Evolutionary conservation across 306 rosid species (phyloP), one percentile per base, ranked within the genome.

Genomic region (Dryas alaskensis): DNA sequence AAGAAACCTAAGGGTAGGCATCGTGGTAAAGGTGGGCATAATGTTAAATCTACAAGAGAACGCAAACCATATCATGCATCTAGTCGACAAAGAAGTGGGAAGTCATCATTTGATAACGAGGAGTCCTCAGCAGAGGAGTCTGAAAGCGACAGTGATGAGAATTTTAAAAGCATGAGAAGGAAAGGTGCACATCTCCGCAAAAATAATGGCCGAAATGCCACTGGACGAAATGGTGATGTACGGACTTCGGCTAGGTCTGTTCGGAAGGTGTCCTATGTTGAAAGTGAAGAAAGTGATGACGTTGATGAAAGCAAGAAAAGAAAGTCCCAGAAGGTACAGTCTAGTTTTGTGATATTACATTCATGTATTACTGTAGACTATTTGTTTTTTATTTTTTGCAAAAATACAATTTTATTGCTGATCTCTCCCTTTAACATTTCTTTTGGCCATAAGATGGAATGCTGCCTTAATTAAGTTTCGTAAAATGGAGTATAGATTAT

Each of bases 251-350:
- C 83, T 75, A 88, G 99, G 81, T 75, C 98, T 54, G 88, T 89
- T 76, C 86, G 95, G 83, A 95, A 95, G 86, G 97, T 92, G 60
- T 95, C 99, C n/a, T 95, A 95, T 85, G 96, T 86, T 86, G 99
- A 95, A 86, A 95, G 99, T 82, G 99, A 95, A 52, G 99, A 79
- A 85, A 92, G 98, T 81, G 99, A 95, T 75, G 99, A 89, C 48
- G 81, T 73, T 58, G 99, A 92, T 73, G 99, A 92, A 79, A 92
- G 90, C 79, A 94, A 87, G 83, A 94, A 93, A 92, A 95, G 90
- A 68, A 92, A 89, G 85, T 64, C 86, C 31, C 97, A 84, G 61
- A 95, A 92, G 92, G 99, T 95, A 80, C 82, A 44, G 49, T 73
- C 73, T 80, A 57, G 57, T 60, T 72, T 60, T 65, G 17, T 74